Percentiles rank a stretch among this genome's conserved stretches.
phyloP scores from a whole-genome alignment of 1,284 basidiomycete species.

The Sanghuangporus sanghuang region DNA sequence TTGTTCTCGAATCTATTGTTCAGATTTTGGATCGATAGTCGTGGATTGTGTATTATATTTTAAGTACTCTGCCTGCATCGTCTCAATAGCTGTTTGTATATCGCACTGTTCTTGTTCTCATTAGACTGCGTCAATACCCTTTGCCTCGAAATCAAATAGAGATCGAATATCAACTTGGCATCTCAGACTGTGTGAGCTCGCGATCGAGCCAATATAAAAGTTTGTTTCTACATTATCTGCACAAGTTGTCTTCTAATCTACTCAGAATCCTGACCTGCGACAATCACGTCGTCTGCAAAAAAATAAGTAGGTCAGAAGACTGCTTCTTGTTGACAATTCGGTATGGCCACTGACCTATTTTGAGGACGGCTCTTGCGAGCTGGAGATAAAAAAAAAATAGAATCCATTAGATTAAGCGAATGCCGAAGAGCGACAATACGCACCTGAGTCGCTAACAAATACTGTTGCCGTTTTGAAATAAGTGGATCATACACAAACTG shows the following conservation, averaged over 20 bases:
- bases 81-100: background rate
- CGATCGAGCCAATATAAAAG: background rate
- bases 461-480: constrained; percentile 97
- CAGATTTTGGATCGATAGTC: constrained; percentile 16
- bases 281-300: constrained; percentile 58
- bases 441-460: constrained; percentile 95
- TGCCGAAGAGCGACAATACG: constrained; percentile 24
- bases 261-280: constrained; percentile 48
- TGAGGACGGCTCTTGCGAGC: constrained; percentile 69
- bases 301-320: constrained; percentile 1
- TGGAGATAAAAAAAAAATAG: constrained; percentile 22
- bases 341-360: constrained; percentile 50
- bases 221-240: constrained; percentile 7
- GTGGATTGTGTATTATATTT: background rate
- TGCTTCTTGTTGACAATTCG: background rate
- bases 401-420: constrained; percentile 13
- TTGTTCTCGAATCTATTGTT: constrained; percentile 64
- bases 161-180: background rate
- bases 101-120: background rate
- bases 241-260: constrained; percentile 35
- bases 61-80: background rate
- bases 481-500: constrained; percentile 97
- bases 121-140: background rate
- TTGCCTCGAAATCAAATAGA: background rate
- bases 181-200: background rate